Evolutionary conservation across 179 eudicot species (phyloP).

Genomic region (Vitellaria paradoxa): DNA sequence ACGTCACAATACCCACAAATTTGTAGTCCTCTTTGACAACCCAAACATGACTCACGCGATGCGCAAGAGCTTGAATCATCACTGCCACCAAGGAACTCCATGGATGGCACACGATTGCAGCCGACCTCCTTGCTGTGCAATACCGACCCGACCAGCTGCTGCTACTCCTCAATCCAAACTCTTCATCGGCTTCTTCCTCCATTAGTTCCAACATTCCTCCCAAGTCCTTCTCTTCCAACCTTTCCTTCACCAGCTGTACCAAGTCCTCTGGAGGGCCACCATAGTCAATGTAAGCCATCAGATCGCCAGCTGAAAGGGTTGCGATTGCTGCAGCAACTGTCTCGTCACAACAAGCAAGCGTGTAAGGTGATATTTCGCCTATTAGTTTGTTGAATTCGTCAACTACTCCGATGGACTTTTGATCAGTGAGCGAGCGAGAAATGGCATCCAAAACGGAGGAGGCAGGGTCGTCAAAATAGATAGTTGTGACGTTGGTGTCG

Average conservation of each 20-base stretch:
- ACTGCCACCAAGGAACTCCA: conserved; percentile 80
- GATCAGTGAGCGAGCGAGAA: conserved; percentile 32
- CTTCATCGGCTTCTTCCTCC: conserved; percentile 88
- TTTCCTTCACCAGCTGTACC: conserved; percentile 51
- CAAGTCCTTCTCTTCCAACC: conserved; percentile 51
- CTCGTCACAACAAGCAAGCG: conserved; percentile 67
- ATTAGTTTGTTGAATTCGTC: conserved; percentile 56
- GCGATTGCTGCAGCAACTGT: conserved; percentile 59
- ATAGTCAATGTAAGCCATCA: conserved; percentile 70
- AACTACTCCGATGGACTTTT: conserved; percentile 62
- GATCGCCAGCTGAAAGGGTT: conserved; percentile 76
- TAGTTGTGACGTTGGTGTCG: conserved; percentile 38
- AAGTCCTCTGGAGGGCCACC: conserved; percentile 69
- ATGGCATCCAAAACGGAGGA: conserved; percentile 46
- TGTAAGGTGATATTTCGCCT: conserved; percentile 73
- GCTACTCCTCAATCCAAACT: conserved; percentile 31
- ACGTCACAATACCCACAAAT: conserved; percentile 72
- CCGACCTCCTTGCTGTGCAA: conserved; percentile 43
- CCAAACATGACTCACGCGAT: conserved; percentile 74
- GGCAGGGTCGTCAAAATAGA: conserved; percentile 54
- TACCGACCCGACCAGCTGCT: conserved; percentile 25
- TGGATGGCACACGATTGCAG: conserved; percentile 61
- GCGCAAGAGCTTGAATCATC: conserved; percentile 88
- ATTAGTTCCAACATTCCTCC: conserved; percentile 58
- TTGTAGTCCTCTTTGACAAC: conserved; percentile 65